Conservation (phyloP, 805 yeast genomes). For the Lipomyces chichibuensis region DNA sequence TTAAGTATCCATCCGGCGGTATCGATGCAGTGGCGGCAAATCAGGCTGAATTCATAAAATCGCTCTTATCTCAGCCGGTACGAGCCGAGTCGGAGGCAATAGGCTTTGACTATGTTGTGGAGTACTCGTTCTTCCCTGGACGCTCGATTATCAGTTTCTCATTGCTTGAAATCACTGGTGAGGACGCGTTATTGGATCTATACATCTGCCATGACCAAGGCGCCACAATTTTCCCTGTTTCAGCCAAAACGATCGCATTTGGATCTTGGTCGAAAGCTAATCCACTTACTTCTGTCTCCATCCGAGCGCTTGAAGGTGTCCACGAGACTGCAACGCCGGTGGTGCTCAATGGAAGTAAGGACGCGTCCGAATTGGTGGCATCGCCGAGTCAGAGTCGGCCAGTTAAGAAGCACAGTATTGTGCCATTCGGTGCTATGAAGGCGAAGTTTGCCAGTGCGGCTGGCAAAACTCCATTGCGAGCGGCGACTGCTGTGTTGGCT, state of each 20-base stretch:
- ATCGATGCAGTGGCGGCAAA: background rate
- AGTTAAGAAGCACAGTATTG: slow-evolving; percentile 25
- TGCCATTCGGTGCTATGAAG: slow-evolving; percentile 26
- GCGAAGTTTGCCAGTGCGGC: slow-evolving; percentile 10
- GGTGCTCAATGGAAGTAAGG: background rate
- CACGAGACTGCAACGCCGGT: background rate
- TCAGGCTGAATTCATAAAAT: slow-evolving; percentile 24
- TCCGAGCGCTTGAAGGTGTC: background rate
- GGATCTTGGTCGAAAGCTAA: slow-evolving; percentile 19
- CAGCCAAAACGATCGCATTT: slow-evolving; percentile 16
- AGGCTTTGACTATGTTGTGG: slow-evolving; percentile 23
- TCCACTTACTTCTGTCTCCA: slow-evolving; percentile 3
- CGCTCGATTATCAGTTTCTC: slow-evolving; percentile 20
- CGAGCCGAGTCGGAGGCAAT: background rate
- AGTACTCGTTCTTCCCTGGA: slow-evolving; percentile 13
- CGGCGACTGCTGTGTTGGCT: slow-evolving; percentile 1
- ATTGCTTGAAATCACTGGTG: slow-evolving; percentile 19
- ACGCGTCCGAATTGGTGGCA: background rate
- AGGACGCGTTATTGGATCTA: slow-evolving; percentile 26
- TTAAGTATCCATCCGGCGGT: slow-evolving; percentile 15
- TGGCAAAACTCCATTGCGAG: background rate
- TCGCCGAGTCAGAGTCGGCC: slow-evolving; percentile 10
- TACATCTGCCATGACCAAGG: slow-evolving; percentile 27
- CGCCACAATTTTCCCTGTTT: slow-evolving; percentile 30
- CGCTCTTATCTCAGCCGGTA: background rate